A percentile compares a stretch with the other conserved stretches of the same genome.
Evolutionary conservation across 495 filamentous ascomycete species (phyloP).

Genomic region (Aspergillus diversus): DNA sequence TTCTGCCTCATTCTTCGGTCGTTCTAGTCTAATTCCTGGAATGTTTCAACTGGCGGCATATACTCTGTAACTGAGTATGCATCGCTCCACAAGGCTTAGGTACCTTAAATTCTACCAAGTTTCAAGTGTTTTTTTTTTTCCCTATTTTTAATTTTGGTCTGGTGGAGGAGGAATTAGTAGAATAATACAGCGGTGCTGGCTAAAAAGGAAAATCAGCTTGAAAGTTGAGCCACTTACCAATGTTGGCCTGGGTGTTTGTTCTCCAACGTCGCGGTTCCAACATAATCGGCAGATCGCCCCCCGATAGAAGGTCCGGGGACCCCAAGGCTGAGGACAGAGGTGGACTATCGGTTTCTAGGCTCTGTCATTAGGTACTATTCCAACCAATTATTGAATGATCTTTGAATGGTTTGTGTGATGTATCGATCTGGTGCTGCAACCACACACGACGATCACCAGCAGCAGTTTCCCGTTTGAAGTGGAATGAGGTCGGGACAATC

Average conservation of each 20-base stretch:
- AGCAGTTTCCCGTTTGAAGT: conserved; percentile 10
- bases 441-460: conserved; percentile 14
- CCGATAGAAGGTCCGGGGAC: neutral
- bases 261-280: neutral
- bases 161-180: no score
- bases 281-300: neutral
- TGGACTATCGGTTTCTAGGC: neutral
- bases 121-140: neutral
- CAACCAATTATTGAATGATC: neutral
- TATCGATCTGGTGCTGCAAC: conserved; percentile 9
- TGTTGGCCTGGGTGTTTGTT: neutral
- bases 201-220: no score
- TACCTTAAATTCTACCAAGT: neutral
- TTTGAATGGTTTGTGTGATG: conserved; percentile 3
- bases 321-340: neutral
- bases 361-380: neutral
- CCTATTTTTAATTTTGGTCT: no score
- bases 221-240: no score
- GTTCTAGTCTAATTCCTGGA: conserved; percentile 10
- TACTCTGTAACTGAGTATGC: neutral
- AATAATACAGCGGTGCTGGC: no score
- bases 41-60: conserved; percentile 4
- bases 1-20: conserved; percentile 13
- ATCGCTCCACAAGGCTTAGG: neutral
- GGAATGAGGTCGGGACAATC: conserved; percentile 1